Percentiles rank a stretch among this genome's conserved stretches.
Evolutionary conservation across 148 eudicot species (phyloP).

Genomic region (Fagopyrum homotropicum): DNA sequence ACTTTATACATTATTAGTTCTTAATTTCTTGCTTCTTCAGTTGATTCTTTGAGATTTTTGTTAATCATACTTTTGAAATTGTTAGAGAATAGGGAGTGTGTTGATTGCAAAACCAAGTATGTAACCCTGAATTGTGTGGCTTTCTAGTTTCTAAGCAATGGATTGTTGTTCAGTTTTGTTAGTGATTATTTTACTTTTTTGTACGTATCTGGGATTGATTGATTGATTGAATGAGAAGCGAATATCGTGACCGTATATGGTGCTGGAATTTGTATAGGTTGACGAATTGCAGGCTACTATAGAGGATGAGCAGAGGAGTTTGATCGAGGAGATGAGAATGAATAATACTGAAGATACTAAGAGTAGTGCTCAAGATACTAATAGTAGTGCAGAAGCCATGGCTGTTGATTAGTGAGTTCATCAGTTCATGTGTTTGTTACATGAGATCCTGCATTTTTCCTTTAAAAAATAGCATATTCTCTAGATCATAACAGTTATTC

Average conservation of each 20-base stretch:
- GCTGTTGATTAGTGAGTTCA: conserved; percentile 55
- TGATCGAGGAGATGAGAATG: conserved; percentile 71
- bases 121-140: no score
- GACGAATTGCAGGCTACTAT: conserved; percentile 82
- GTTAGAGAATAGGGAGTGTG: no score
- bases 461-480: not conserved
- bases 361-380: conserved; percentile 46
- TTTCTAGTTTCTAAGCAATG: no score
- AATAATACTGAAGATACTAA: conserved; percentile 47
- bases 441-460: not conserved
- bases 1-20: no score
- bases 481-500: not conserved
- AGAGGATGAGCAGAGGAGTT: no score
- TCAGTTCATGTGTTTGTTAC: conserved; percentile 2
- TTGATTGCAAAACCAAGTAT: no score
- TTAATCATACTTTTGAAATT: no score
- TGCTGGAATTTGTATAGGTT: conserved; percentile 36
- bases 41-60: no score
- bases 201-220: no score
- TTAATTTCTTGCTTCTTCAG: no score
- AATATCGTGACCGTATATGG: not conserved
- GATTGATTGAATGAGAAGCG: not conserved
- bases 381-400: conserved; percentile 62
- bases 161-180: no score
- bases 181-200: no score